A percentile compares a stretch with the other conserved stretches of the same genome.
phyloP scores from a whole-genome alignment of 495 filamentous ascomycete species.

The Penicillium taxi region DNA sequence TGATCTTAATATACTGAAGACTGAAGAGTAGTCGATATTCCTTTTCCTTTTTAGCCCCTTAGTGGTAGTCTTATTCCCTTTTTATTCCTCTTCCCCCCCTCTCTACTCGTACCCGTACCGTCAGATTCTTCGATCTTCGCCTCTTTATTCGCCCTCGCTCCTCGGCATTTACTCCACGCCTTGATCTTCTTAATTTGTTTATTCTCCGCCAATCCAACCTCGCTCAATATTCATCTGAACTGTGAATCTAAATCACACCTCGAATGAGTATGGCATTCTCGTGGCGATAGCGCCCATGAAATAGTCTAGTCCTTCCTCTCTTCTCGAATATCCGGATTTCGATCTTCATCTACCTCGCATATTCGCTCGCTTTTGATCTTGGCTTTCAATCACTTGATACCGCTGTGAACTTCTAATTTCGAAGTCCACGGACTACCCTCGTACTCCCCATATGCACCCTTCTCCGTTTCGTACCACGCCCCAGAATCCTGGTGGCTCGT shows the following conservation, averaged over 20 bases:
- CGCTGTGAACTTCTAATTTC: too few relatives aligned
- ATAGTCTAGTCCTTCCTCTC: too few relatives aligned
- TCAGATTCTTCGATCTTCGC: constrained; percentile 19
- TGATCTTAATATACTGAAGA: constrained; percentile 25
- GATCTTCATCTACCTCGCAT: neutral
- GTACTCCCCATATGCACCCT: constrained; percentile 20
- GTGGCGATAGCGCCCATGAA: constrained; percentile 3
- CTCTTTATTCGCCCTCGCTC: constrained; percentile 13
- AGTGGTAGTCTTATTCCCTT: constrained; percentile 4
- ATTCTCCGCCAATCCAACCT: constrained; percentile 5
- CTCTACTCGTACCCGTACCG: neutral
- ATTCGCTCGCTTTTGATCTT: too few relatives aligned
- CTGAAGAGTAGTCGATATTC: too few relatives aligned
- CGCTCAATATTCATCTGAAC: neutral
- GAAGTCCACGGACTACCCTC: too few relatives aligned
- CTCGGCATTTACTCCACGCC: constrained; percentile 22
- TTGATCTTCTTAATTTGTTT: constrained; percentile 5
- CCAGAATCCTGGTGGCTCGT: constrained; percentile 19
- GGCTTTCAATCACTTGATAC: neutral
- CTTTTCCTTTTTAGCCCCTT: constrained; percentile 15
- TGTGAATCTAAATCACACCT: neutral
- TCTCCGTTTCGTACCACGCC: constrained; percentile 15
- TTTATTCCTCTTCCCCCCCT: constrained; percentile 2
- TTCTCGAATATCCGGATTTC: neutral
- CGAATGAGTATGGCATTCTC: constrained; percentile 3